Base-by-base conservation (phyloP, 768 basidiomycete species). In the Gautieria morchelliformis region DNA sequence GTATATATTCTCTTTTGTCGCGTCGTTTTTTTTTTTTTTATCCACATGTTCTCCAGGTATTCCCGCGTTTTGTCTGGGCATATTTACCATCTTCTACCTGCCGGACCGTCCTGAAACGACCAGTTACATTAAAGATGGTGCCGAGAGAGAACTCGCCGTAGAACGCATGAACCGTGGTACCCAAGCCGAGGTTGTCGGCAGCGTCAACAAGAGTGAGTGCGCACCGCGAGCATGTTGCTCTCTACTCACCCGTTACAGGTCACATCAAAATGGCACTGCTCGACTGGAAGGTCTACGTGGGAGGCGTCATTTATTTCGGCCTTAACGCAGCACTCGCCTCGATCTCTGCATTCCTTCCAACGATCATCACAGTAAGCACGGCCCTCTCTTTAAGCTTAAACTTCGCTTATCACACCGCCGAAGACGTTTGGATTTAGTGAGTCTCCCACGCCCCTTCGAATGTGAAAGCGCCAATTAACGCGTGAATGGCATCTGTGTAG, bases 321-420 rank as follows among this genome's bases (percentile, higher is more conserved):
- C 70, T 87, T 51, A 89, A 89, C 63, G 80, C 79, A 52, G 84
- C 87, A 20, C 71, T 90, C 15, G 83, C 86, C n/a, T 86, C 88
- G 9, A 85, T 85, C 37, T 83, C 84, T 22, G 87, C 88, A 0
- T 93, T 93, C 71, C 70, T 93, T 54, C 90, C 90, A 2, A 91
- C 88, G 2, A 88, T 92, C 63, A 80, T 92, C 45, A 75, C 73
- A 35, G 50, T 7, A 60, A 56, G 17, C 60, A 27, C 27, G 27
- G 5, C 27, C 64, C 12, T 60, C 60, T 11, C 62, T 58, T 57
- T 58, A 56, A 12, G 49, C 58, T 20, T 15, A 24, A 11, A 12
- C 22, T 32, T 4, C 15, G 11, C 30, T 51, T 17, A 14, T 30
- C 19, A 11, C 8, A n/a, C 15, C 20, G 4, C 32, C 17, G 10